Evolutionary conservation across 2,329 filamentous ascomycete species (phyloP).

Genomic region (Neofusicoccum umdonicola): DNA sequence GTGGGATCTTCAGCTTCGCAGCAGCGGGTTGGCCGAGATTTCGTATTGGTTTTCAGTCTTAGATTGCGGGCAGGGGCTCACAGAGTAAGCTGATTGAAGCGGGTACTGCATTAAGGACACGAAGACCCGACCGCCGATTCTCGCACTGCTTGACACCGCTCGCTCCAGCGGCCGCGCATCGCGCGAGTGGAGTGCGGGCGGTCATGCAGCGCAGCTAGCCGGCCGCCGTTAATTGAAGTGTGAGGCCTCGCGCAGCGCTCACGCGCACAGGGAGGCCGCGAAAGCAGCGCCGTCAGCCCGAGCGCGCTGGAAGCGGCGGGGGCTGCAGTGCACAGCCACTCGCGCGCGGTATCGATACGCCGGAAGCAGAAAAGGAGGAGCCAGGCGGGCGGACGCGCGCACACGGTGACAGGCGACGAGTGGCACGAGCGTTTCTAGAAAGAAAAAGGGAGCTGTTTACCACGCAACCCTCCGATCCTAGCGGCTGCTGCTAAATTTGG

Average conservation of each 20-base stretch:
- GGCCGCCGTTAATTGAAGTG: background rate
- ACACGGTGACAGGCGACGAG: background rate
- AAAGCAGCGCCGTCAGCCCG: too few relatives aligned
- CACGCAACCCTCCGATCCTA: background rate
- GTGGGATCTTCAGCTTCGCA: background rate
- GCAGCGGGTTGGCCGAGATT: conserved; percentile 9
- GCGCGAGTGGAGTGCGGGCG: background rate
- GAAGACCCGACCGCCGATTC: conserved; percentile 1
- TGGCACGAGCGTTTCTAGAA: conserved; percentile 3
- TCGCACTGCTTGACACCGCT: background rate
- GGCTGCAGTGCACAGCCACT: background rate
- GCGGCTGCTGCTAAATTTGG: background rate
- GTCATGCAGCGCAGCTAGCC: background rate
- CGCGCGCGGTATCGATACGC: background rate
- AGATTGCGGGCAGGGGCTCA: conserved; percentile 1
- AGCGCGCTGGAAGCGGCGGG: too few relatives aligned
- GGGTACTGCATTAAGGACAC: conserved; percentile 1
- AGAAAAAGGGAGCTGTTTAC: background rate
- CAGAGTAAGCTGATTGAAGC: conserved; percentile 2
- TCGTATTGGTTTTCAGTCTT: conserved; percentile 1
- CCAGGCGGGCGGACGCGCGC: background rate
- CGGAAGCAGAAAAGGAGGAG: background rate
- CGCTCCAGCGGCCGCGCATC: background rate
- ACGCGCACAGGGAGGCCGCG: too few relatives aligned
- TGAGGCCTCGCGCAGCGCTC: too few relatives aligned